Conservation (phyloP, 208 protist species). For the Porcisia hertigi region DNA sequence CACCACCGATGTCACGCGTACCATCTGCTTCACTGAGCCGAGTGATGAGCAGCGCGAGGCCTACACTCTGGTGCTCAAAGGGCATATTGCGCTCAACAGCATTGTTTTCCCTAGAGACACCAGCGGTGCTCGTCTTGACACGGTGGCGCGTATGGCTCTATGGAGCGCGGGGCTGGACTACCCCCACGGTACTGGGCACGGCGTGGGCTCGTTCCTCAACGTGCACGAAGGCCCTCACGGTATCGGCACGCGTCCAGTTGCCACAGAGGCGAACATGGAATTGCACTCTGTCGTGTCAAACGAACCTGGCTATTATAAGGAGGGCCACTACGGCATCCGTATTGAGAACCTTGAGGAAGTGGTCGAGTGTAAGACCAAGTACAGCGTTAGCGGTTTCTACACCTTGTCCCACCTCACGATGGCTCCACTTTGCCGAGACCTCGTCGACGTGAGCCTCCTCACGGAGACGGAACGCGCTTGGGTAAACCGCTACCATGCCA, state of each 20-base stretch:
- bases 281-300: constrained; percentile 83
- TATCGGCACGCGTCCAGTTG: constrained; percentile 55
- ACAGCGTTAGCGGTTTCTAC: constrained; percentile 67
- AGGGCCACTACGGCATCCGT: constrained; percentile 96
- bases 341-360: constrained; percentile 97
- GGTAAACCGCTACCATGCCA: constrained; percentile 82
- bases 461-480: constrained; percentile 63
- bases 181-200: constrained; percentile 96
- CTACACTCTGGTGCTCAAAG: constrained; percentile 97
- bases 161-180: constrained; percentile 96
- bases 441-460: constrained; percentile 86
- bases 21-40: constrained; percentile 88
- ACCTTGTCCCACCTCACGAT: constrained; percentile 87
- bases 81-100: constrained; percentile 89
- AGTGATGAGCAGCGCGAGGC: constrained; percentile 73
- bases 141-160: constrained; percentile 85
- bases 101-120: constrained; percentile 89
- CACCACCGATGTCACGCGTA: constrained; percentile 97
- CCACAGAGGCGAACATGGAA: constrained; percentile 61
- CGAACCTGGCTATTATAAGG: constrained; percentile 98
- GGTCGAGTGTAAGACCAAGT: constrained; percentile 51
- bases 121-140: constrained; percentile 85
- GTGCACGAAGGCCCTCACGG: constrained; percentile 96
- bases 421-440: constrained; percentile 86
- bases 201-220: constrained; percentile 96